phyloP scores from a whole-genome alignment of 148 eudicot genomes.

The Cornus controversa region DNA sequence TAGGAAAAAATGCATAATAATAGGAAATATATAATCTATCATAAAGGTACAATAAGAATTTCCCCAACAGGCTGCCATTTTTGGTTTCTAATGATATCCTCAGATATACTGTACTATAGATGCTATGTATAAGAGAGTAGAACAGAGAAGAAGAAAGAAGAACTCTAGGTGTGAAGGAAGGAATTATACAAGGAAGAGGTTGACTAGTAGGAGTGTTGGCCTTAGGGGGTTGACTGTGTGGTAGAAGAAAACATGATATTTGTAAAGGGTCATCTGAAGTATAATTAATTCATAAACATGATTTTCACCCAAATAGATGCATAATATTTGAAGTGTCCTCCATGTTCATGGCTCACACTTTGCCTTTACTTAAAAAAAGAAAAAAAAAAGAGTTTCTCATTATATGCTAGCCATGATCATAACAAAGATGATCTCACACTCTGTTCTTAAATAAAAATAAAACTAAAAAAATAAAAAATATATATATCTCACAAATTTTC shows the following conservation, averaged over 20 bases:
- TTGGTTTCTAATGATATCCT: not conserved
- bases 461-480: not conserved
- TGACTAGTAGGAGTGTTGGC: conserved; percentile 1
- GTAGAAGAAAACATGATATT: not conserved
- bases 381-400: too few relatives aligned
- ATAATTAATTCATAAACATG: too few relatives aligned
- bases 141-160: not conserved
- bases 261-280: not conserved
- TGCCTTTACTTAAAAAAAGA: too few relatives aligned
- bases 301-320: too few relatives aligned
- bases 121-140: not conserved
- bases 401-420: too few relatives aligned
- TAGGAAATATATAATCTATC: too few relatives aligned
- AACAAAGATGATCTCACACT: too few relatives aligned
- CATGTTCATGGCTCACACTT: too few relatives aligned
- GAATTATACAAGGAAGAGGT: not conserved
- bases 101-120: not conserved
- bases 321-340: too few relatives aligned
- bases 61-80: conserved; percentile 2
- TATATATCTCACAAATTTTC: too few relatives aligned
- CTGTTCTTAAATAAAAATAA: too few relatives aligned
- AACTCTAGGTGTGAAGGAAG: not conserved
- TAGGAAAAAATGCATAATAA: too few relatives aligned
- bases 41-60: conserved; percentile 4
- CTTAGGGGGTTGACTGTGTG: conserved; percentile 7